Evolutionary conservation across 257 asterid species (phyloP).

Genomic region (Ajuga chamaepitys): DNA sequence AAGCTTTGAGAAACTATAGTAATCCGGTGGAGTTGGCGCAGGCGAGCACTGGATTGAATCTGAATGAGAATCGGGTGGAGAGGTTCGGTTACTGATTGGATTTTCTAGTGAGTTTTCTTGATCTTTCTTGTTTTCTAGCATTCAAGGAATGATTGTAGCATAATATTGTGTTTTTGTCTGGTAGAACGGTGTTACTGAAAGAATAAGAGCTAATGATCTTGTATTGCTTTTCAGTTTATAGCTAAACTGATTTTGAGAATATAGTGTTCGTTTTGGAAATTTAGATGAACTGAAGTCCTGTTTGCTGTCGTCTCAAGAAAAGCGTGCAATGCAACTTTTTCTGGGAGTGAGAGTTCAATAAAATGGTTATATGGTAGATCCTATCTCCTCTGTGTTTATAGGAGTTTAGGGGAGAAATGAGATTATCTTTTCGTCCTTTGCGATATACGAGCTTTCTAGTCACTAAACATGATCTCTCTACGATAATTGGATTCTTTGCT

Average conservation of each 20-base stretch:
- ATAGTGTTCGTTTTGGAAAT: neutral
- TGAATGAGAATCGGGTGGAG: conserved; percentile 38
- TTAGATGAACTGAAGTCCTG: neutral
- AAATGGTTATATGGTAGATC: neutral
- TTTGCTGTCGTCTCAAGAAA: too few relatives aligned
- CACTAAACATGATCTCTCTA: conserved; percentile 40
- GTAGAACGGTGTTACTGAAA: neutral
- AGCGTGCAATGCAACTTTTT: too few relatives aligned
- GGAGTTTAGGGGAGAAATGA: neutral
- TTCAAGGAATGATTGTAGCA: conserved; percentile 11
- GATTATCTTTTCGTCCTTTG: conserved; percentile 17
- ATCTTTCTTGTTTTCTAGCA: conserved; percentile 18
- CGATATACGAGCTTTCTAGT: conserved; percentile 41
- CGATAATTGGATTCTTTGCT: conserved; percentile 28
- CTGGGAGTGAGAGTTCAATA: neutral
- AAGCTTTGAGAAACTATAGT: conserved; percentile 66
- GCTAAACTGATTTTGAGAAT: conserved; percentile 6
- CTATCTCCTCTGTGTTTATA: neutral
- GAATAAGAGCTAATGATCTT: conserved; percentile 15
- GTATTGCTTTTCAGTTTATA: neutral
- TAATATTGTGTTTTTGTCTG: conserved; percentile 4
- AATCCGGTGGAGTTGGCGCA: conserved; percentile 63
- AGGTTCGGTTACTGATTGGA: conserved; percentile 29
- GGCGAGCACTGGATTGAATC: conserved; percentile 56
- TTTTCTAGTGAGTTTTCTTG: conserved; percentile 15